Base-by-base conservation (phyloP, 352 stramenopile genomes). In the Vaucheria bursata region DNA sequence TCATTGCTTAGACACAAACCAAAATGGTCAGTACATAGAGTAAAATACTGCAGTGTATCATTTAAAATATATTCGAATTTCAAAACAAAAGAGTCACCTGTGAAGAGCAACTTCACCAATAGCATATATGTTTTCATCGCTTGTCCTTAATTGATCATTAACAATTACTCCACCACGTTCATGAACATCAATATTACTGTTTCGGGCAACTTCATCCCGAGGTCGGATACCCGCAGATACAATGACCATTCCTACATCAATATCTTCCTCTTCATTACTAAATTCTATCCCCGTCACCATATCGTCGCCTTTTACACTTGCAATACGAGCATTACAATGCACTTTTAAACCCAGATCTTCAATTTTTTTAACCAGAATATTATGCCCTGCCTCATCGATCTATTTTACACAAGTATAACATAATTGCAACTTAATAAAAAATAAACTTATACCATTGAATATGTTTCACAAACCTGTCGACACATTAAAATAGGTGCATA, bases 201-300 rank as follows among this genome's bases (percentile, higher is more conserved):
- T 82, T 65, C 86, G 83, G 0, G 89, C 91, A 2, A 96, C 84
- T 25, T 96, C 91, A 78, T 97, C 91, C 37, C 91, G 89, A 3
- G 91, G 91, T 66, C 75, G 66, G 85, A 97, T 97, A 49, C 91
- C 91, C 0, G 89, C 91, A 33, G 87, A 89, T 33, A 97, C 90
- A 39, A 97, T 88, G 64, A 97, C 85, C 89, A 97, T 94, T 81
- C 93, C 91, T 32, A 96, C 90, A 50, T 92, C 88, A n/a, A 93
- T 82, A 65, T 87, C 83, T 33, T 91, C 87, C 31, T 77, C 87
- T 36, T 93, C 90, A 72, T 93, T 92, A 1, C 82, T 89, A 79
- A 95, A 95, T 40, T 86, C 77, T 2, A 95, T 77, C 0, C 87
- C 87, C 29, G 84, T 77, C 3, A 95, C 89, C 6, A 85, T 86